Base-by-base conservation (phyloP, 345 rosid genomes). In the Eucalyptus lansdowneana region DNA sequence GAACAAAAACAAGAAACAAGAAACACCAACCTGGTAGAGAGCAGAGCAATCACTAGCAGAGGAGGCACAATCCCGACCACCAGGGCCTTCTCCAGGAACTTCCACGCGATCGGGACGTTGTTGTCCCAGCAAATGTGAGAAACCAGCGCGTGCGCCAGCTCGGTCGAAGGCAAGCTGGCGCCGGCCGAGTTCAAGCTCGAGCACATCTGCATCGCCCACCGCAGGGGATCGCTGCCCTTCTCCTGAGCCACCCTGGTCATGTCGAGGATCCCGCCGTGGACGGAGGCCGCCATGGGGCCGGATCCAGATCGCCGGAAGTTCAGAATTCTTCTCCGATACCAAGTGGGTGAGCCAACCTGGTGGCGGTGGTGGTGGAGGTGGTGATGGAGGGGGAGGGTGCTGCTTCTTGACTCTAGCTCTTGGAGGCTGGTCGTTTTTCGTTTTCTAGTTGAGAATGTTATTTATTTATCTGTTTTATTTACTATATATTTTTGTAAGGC, bases 91-190 rank as follows among this genome's bases (percentile, higher is more conserved):
- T 97, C 99, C 50, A 98, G 94, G 83, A 98, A 94, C 96, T 98
- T 98, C 99, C 99, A 98, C 76, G 93, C 89, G 88, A 94, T 87
- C 25, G 99, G 99, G 50, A 96, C 94, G 92, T 96, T 95, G 88
- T 98, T 96, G 12, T 95, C 99, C 95, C 97, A 97, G 90, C 96
- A 96, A 93, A 96, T 94, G 94, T 96, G 95, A 27, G 95, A 94
- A 50, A 96, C 99, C 85, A 98, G 87, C 47, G 94, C 89, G 50
- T 94, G 94, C 6, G 99, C 98, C 29, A 97, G 90, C 89, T 95
- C 98, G 60, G 95, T 40, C 1, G 99, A 97, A 9, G 99, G 99
- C 88, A 98, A 87, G 49, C 85, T 83, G 54, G 93, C 92, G 21
- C 96, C 96, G 42, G 95, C 95, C 31, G 96, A 89, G 92, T 88